Evolutionary conservation across 805 yeast genomes (phyloP).

Genomic region (Schwanniomyces polymorphus): DNA sequence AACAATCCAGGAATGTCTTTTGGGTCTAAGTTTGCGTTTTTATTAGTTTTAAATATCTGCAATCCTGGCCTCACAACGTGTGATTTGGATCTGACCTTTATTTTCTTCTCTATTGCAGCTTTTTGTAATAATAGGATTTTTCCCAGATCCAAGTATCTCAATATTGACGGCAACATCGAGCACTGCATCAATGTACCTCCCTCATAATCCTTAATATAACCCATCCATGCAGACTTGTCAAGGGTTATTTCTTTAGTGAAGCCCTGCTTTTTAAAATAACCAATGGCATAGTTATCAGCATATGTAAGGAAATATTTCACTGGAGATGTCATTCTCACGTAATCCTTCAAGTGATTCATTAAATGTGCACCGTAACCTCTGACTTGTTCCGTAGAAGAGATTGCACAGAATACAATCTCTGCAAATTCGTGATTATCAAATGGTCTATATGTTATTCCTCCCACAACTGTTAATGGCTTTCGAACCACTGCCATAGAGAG

Average conservation of each 20-base stretch:
- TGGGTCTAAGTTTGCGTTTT: conserved; percentile 64
- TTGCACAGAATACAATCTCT: conserved; percentile 98
- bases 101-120: conserved; percentile 86
- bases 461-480: conserved; percentile 92
- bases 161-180: conserved; percentile 80
- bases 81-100: conserved; percentile 73
- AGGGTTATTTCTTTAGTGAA: conserved; percentile 92
- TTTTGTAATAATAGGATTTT: conserved; percentile 84
- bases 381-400: conserved; percentile 95
- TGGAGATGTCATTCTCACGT: conserved; percentile 83
- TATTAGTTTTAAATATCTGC: conserved; percentile 56
- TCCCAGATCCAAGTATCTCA: conserved; percentile 82
- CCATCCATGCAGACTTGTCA: conserved; percentile 91
- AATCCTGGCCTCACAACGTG: conserved; percentile 83
- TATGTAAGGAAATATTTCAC: conserved; percentile 87
- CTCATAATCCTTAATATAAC: conserved; percentile 97
- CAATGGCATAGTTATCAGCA: conserved; percentile 98
- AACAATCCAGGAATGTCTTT: conserved; percentile 80
- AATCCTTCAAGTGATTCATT: conserved; percentile 97
- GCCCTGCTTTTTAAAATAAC: conserved; percentile 97
- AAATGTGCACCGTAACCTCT: conserved; percentile 98
- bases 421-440: conserved; percentile 90
- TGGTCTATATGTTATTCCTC: conserved; percentile 96
- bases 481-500: conserved; percentile 94
- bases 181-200: conserved; percentile 99